phyloP scores from a whole-genome alignment of 352 stramenopile genomes.

The Pythium monospermum region DNA sequence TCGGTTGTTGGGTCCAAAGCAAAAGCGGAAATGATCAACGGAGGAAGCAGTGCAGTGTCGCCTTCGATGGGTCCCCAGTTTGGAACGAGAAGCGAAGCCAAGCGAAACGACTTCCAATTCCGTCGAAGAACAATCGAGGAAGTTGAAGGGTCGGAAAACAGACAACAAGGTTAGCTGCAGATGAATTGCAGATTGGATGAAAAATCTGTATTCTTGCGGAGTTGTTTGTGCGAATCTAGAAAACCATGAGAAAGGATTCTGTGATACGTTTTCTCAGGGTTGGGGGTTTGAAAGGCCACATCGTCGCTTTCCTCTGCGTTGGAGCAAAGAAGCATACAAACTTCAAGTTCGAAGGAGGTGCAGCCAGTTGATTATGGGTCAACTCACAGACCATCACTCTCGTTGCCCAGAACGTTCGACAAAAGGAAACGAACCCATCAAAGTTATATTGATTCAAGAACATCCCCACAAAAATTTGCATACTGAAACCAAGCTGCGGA shows the following conservation, averaged over 20 bases:
- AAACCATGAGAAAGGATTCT: slow-evolving; percentile 1
- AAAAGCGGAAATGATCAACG: neutral
- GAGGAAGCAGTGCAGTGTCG: too few relatives aligned
- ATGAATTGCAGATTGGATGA: neutral
- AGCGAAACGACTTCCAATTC: neutral
- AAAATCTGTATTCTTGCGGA: neutral
- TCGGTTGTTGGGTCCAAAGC: neutral
- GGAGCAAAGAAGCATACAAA: slow-evolving; percentile 11
- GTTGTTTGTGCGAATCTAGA: neutral
- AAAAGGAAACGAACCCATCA: slow-evolving; percentile 12
- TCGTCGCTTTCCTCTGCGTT: slow-evolving; percentile 7
- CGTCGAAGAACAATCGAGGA: slow-evolving; percentile 10
- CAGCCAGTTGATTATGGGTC: neutral
- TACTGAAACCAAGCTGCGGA: slow-evolving; percentile 15
- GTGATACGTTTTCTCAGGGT: slow-evolving; percentile 11
- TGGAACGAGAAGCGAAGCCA: too few relatives aligned
- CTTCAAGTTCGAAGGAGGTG: slow-evolving; percentile 16
- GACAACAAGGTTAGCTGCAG: slow-evolving; percentile 1
- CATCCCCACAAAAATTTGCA: neutral
- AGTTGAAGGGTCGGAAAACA: slow-evolving; percentile 14
- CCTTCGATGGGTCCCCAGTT: too few relatives aligned
- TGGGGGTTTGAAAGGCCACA: neutral
- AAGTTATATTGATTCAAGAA: slow-evolving; percentile 4
- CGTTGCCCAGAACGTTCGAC: neutral
- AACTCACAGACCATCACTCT: slow-evolving; percentile 17